phyloP scores from a whole-genome alignment of 305 asterid genomes.

The Lippia alba region DNA sequence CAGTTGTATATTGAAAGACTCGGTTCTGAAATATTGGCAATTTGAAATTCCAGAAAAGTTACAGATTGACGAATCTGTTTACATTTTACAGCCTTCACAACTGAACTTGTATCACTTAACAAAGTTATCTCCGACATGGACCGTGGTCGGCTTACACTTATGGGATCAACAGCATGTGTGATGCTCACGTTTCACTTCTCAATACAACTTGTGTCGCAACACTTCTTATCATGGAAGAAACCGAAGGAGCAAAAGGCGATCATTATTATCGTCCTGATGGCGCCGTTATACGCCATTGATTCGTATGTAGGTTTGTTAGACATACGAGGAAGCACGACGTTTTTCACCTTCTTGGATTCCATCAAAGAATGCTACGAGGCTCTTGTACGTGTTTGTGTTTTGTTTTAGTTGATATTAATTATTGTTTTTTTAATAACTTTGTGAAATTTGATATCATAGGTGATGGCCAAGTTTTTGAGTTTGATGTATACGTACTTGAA shows the following conservation, averaged over 20 bases:
- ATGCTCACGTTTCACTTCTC: conserved; percentile 67
- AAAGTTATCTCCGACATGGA: conserved; percentile 44
- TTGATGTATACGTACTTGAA: conserved; percentile 76
- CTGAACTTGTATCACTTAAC: background rate
- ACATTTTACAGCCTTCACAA: no score
- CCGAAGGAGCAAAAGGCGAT: conserved; percentile 84
- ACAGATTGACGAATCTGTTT: background rate
- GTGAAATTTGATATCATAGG: conserved; percentile 39
- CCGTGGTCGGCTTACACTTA: conserved; percentile 55
- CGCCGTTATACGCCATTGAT: conserved; percentile 70
- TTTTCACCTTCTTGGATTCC: conserved; percentile 76
- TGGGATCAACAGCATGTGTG: conserved; percentile 59
- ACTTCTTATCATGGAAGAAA: conserved; percentile 67
- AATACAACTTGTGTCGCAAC: conserved; percentile 62
- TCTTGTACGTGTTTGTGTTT: conserved; percentile 46
- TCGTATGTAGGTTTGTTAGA: conserved; percentile 74
- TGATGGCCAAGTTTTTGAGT: conserved; percentile 75
- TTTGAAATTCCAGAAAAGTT: background rate
- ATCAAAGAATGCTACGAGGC: conserved; percentile 84
- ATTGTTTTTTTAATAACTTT: background rate
- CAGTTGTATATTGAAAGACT: background rate
- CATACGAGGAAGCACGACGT: conserved; percentile 67
- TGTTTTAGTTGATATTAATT: background rate
- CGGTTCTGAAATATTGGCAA: background rate
- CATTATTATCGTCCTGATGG: conserved; percentile 68